Evolutionary conservation across 306 rosid genomes (phyloP).

Genomic region (Casuarina equisetifolia): DNA sequence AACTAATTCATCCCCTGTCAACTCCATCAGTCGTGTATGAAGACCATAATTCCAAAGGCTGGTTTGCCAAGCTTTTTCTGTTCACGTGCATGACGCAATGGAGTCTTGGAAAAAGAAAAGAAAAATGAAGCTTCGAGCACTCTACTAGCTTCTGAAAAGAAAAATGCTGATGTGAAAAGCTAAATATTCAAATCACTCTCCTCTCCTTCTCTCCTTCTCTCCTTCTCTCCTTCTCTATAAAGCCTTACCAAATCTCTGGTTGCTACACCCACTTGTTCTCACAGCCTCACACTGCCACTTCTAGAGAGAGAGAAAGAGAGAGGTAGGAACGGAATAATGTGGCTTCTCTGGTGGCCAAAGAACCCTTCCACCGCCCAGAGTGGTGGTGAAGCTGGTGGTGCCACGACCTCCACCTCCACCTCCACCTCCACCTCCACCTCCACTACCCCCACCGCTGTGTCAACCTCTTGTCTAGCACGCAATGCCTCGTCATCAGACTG

Average conservation of each 20-base stretch:
- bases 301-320: not conserved
- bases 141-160: no score
- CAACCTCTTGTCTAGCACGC: constrained; percentile 7
- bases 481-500: constrained; percentile 25
- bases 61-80: not conserved
- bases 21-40: no score
- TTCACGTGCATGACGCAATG: not conserved
- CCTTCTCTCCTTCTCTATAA: not conserved
- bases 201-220: no score
- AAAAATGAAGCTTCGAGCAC: no score
- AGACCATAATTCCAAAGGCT: no score
- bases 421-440: constrained; percentile 13
- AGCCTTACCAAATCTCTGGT: not conserved
- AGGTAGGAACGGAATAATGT: not conserved
- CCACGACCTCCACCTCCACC: constrained; percentile 24
- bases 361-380: constrained; percentile 5
- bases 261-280: not conserved
- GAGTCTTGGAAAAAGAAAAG: no score
- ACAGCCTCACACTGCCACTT: not conserved
- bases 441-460: not conserved
- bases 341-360: constrained; percentile 12
- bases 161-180: no score
- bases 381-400: not conserved
- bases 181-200: not conserved
- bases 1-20: no score